phyloP scores from a whole-genome alignment of 1,284 basidiomycete genomes.

The Bjerkandera adusta region DNA sequence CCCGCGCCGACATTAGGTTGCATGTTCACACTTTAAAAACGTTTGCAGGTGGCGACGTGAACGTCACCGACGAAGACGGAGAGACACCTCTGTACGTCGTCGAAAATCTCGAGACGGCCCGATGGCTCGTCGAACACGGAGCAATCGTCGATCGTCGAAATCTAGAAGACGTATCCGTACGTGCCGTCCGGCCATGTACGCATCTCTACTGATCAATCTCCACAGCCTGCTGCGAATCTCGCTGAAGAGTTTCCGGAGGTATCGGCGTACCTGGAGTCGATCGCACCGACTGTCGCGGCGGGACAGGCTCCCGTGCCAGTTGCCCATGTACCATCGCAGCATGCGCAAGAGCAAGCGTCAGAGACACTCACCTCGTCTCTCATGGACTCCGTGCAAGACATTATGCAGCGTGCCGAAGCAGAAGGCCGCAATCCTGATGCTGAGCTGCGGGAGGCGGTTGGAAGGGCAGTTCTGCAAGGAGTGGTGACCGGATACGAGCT shows the following conservation, averaged over 20 bases:
- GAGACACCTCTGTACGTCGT: constrained; percentile 93
- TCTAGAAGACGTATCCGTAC: constrained; percentile 72
- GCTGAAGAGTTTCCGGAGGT: constrained; percentile 81
- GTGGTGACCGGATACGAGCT: constrained; percentile 58
- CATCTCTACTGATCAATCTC: background rate
- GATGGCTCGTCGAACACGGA: constrained; percentile 80
- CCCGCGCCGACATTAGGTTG: constrained; percentile 1
- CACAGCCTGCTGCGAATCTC: constrained; percentile 72
- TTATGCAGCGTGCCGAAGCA: constrained; percentile 63
- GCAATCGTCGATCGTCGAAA: constrained; percentile 67
- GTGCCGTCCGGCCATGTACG: constrained; percentile 22
- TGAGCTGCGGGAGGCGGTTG: constrained; percentile 56
- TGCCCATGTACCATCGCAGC: constrained; percentile 50
- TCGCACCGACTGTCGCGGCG: constrained; percentile 8
- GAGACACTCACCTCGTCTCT: constrained; percentile 69
- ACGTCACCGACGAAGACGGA: constrained; percentile 82
- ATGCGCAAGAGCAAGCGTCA: constrained; percentile 66
- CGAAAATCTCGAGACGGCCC: constrained; percentile 77
- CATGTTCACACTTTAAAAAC: background rate
- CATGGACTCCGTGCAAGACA: constrained; percentile 62
- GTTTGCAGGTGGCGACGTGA: constrained; percentile 78
- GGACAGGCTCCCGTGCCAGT: constrained; percentile 17
- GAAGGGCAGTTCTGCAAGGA: constrained; percentile 58
- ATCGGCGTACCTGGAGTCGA: constrained; percentile 57
- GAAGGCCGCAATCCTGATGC: constrained; percentile 61